phyloP scores from a whole-genome alignment of 768 basidiomycete species.

The Termitomyces sp. region DNA sequence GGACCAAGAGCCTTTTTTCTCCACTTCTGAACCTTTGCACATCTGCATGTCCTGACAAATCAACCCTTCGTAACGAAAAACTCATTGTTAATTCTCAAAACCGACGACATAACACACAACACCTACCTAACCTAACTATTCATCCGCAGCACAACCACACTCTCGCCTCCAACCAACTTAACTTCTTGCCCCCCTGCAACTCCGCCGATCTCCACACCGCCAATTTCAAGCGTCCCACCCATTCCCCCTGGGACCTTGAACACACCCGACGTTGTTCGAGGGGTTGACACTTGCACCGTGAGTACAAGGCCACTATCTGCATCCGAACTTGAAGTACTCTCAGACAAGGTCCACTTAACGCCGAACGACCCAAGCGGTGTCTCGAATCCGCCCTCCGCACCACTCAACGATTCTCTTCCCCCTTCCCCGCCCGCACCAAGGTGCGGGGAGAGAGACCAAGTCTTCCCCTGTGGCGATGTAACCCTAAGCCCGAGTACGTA shows the following conservation, averaged over 20 bases:
- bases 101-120: too few species aligned
- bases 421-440: too few species aligned
- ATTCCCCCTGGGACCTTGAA: constrained; percentile 25
- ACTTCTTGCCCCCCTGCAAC: constrained; percentile 4
- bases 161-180: not conserved
- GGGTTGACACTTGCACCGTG: constrained; percentile 21
- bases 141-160: not conserved
- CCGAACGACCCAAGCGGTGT: constrained; percentile 51
- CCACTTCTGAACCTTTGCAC: too few species aligned
- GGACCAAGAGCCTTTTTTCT: too few species aligned
- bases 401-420: too few species aligned
- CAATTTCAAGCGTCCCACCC: constrained; percentile 24
- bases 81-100: too few species aligned
- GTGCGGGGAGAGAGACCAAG: constrained; percentile 47
- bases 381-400: constrained; percentile 49
- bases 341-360: constrained; percentile 34
- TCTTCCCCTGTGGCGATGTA: constrained; percentile 41
- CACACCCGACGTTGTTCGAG: constrained; percentile 21
- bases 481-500: constrained; percentile 53
- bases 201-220: constrained; percentile 12
- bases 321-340: too few species aligned
- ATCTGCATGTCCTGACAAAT: too few species aligned
- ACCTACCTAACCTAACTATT: too few species aligned
- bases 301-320: constrained; percentile 3
- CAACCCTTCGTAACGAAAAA: too few species aligned